Evolutionary conservation across 2,329 filamentous ascomycete genomes (phyloP).

Genomic region (Aspergillus unguis): DNA sequence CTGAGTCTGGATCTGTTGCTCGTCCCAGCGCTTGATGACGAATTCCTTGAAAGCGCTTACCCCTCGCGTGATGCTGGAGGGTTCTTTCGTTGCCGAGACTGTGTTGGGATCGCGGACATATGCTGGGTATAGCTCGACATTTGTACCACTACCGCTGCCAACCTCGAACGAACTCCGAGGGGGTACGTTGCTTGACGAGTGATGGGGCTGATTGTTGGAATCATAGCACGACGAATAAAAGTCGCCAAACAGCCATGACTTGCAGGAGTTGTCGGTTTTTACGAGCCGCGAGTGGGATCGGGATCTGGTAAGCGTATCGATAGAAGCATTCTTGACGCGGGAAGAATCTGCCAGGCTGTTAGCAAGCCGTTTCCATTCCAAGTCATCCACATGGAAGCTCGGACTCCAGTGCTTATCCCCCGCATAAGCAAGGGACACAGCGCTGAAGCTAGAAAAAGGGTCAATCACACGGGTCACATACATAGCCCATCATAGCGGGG

Average conservation of each 20-base stretch:
- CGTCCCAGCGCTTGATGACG: constrained; percentile 29
- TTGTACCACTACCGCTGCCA: constrained; percentile 17
- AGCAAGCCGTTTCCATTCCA: not conserved
- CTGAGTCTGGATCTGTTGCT: constrained; percentile 17
- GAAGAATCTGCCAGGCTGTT: constrained; percentile 22
- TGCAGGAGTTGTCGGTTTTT: constrained; percentile 15
- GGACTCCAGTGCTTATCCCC: too few species aligned
- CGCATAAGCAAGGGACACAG: not conserved
- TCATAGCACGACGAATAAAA: constrained; percentile 11
- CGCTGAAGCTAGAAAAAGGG: not conserved
- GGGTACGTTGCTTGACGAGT: constrained; percentile 12
- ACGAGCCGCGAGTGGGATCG: constrained; percentile 14
- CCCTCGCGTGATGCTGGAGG: constrained; percentile 26
- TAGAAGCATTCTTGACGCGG: constrained; percentile 24
- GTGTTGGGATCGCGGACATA: constrained; percentile 11
- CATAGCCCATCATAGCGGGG: constrained; percentile 22
- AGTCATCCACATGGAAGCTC: not conserved
- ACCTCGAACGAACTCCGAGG: constrained; percentile 20
- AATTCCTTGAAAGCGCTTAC: constrained; percentile 32
- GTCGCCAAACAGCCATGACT: constrained; percentile 18
- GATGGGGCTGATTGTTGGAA: constrained; percentile 12
- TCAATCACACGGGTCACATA: constrained; percentile 19
- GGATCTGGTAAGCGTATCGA: constrained; percentile 5
- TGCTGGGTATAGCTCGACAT: not conserved
- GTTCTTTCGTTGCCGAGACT: constrained; percentile 17